Base-by-base conservation (phyloP, 2,329 filamentous ascomycete species). In the Tolypocladium amazonense region DNA sequence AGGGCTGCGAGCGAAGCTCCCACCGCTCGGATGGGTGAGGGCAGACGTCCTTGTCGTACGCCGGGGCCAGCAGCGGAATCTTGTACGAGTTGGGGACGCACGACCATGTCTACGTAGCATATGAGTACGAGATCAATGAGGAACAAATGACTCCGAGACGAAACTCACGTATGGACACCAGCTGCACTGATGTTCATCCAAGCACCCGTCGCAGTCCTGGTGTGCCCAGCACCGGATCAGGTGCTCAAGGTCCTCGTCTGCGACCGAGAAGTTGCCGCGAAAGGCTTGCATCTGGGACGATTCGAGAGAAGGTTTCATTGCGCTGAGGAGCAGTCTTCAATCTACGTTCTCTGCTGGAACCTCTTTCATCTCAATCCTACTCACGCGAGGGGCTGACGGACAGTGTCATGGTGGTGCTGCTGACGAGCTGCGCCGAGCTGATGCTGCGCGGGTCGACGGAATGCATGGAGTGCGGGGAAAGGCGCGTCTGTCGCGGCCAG, bases 51-150 rank as follows among this genome's bases (percentile, higher is more conserved):
- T 77, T 71, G 59, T 82, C 72, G 65, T 74, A 78, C 2, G 78
- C 76, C 2, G 81, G 82, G 2, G 80, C 80, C 20, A 84, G 70
- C 37, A 81, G 66, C 0, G 75, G 79, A 12, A 82, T 67, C 0
- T 62, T 59, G 60, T 77, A 68, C 20, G 72, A 69, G 62, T 83
- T 83, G 27, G 82, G 81, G 1, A 84, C 77, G 66, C 82, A 85
- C 0, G 78, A 76, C 69, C 76, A 79, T 5, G 80, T 79, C 80
- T 82, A 59, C 18, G 43, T 50, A 52, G 56, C 43, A 57, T 50
- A 56, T 38, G 25, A 52, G 53, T 56, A 55, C 35, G 35, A 14
- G 35, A 9, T 11, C 57, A 37, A 14, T 11, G 25, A 15, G 45
- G 8, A 25, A 18, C 27, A 20, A 20, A 5, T 23, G 30, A 11